Percentiles rank a stretch among this genome's conserved stretches.
phyloP scores from a whole-genome alignment of 495 filamentous ascomycete species.

The Parmelia sp. region DNA sequence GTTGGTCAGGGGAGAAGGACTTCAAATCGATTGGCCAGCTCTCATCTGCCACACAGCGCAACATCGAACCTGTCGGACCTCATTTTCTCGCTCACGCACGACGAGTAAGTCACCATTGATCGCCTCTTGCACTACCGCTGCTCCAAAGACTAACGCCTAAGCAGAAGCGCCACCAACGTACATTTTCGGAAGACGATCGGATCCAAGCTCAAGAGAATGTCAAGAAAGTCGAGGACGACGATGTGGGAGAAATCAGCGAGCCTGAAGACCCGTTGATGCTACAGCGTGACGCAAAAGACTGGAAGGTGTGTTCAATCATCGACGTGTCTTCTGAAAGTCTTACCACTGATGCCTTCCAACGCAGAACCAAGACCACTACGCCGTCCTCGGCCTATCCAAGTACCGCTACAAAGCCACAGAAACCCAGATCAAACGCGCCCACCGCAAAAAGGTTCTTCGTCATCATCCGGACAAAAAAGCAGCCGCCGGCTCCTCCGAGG shows the following conservation, averaged over 20 bases:
- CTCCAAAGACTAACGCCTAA: conserved; percentile 3
- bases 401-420: conserved; percentile 88
- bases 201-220: conserved; percentile 91
- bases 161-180: conserved; percentile 85
- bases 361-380: conserved; percentile 94
- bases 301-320: conserved; percentile 64
- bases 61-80: conserved; percentile 90
- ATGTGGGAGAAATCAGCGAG: conserved; percentile 85
- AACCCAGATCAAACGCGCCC: conserved; percentile 96
- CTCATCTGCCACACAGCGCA: conserved; percentile 66
- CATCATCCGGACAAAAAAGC: conserved; percentile 99
- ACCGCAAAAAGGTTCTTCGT: conserved; percentile 98
- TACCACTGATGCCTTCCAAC: conserved; percentile 29
- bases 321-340: background rate
- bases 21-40: conserved; percentile 73
- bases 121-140: background rate
- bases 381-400: conserved; percentile 86
- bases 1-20: conserved; percentile 84
- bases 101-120: conserved; percentile 49
- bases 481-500: conserved; percentile 75
- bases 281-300: conserved; percentile 91
- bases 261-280: conserved; percentile 87
- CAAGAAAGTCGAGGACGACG: conserved; percentile 91
- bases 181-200: conserved; percentile 96
- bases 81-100: conserved; percentile 97